Evolutionary conservation across 73 alveolate genomes (phyloP), one percentile per base, ranked within the genome.

Genomic region (Paramecium caudatum): DNA sequence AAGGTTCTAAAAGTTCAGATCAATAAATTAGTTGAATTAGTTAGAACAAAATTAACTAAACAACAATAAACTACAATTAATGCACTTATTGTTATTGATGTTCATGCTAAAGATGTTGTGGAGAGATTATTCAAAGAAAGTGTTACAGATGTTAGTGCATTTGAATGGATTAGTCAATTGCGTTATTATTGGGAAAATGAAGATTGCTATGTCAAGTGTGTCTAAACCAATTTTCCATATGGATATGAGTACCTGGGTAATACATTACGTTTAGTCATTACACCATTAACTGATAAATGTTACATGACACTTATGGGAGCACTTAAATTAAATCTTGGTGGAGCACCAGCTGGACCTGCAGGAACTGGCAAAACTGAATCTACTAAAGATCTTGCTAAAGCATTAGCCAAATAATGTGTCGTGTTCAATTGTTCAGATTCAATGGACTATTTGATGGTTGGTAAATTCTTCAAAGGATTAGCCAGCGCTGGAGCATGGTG

Each of bases 281-380:
- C 99, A 8, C 99, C 99, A 17, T 93, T 97, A 61, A 97, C 99
- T 43, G 99, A 97, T 93, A 94, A 97, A 94, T 97, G 99, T 90
- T 98, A 97, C 93, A 95, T 97, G 93, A 98, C 99, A 47, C 91
- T 98, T 47, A 97, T 97, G 95, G 99, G 99, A 13, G 99, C 99
- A 6, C 49, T 97, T 49, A 96, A 96, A 91, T 91, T 98, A 47
- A 97, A 97, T 69, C 91, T 97, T 95, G 99, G 99, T 36, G 99
- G 99, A 1, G 99, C 99, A 16, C 99, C 99, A 32, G 99, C 99
- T 4, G 99, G 99, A 21, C 99, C 99, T 6, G 99, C 99, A 41
- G 99, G 99, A 45, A 98, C 99, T 8, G 99, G 99, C 47, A 98
- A 98, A 93, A 98, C 99, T 5, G 99, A 98, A 90, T 97, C 99